A percentile compares a stretch with the other conserved stretches of the same genome.
Conservation (phyloP, 441 rosid species). For the Gossypium trilobum region DNA sequence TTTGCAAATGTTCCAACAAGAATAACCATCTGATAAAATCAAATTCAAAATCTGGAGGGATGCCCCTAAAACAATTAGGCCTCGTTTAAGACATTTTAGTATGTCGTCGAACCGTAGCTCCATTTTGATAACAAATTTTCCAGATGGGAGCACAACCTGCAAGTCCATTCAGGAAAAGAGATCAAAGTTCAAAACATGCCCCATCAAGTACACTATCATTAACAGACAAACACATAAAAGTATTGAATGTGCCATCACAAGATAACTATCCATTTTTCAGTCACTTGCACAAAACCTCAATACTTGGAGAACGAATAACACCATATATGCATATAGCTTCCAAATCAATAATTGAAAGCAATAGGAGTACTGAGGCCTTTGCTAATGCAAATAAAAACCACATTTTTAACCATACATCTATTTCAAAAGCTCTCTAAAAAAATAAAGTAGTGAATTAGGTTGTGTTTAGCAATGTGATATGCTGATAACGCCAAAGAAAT, state of each 20-base stretch:
- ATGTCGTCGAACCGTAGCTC: slow-evolving; percentile 45
- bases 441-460: too few relatives aligned
- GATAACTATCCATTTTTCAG: not conserved
- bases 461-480: too few relatives aligned
- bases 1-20: not conserved
- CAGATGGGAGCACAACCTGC: slow-evolving; percentile 58
- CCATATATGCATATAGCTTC: not conserved
- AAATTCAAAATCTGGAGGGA: slow-evolving; percentile 43
- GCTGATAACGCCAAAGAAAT: too few relatives aligned
- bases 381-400: too few relatives aligned
- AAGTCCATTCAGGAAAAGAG: not conserved
- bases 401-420: too few relatives aligned
- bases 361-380: too few relatives aligned
- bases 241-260: not conserved
- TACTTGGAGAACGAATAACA: not conserved
- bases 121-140: slow-evolving; percentile 39
- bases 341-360: not conserved
- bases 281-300: not conserved
- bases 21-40: slow-evolving; percentile 48
- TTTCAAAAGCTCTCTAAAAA: too few relatives aligned
- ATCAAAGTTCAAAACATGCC: not conserved
- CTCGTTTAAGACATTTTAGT: slow-evolving; percentile 42
- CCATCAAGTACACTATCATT: not conserved
- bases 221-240: not conserved
- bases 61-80: slow-evolving; percentile 48